Evolutionary conservation across 2,329 filamentous ascomycete species (phyloP), one percentile per base, ranked within the genome.

Genomic region (Monilinia aucupariae): DNA sequence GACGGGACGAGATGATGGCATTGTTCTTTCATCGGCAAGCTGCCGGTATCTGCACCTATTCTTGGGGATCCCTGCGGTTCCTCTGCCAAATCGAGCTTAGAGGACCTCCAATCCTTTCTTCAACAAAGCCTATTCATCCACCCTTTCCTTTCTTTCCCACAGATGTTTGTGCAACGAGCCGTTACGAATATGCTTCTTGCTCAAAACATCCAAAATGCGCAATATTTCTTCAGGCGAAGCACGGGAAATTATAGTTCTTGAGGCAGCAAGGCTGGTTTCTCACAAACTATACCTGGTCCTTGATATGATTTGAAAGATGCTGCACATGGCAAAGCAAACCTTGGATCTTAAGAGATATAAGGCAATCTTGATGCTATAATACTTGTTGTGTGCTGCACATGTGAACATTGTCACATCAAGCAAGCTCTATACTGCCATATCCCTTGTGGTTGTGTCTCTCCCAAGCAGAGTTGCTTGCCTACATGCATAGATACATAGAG

Each of bases 21-120:
- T n/a, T 52, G 37, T 30, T 22, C 48, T 47, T 45, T 27, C n/a
- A 27, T 47, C 59, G 48, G 59, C 59, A 61, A 61, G 59, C 41
- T 54, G 39, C 59, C 59, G 59, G 13, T 43, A 2, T 25, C 39
- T 61, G 53, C 27, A 37, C 54, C 8, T 39, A 48, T 59, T 22
- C 32, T 25, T 13, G n/a, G 43, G n/a, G 27, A 34, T 34, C n/a
- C 10, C 39, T 37, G 37, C n/a, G 54, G 9, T n/a, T 32, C 50
- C 32, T 27, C 7, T 54, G 15, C n/a, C 20, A 61, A 32, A 25
- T 34, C 27, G 12, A 20, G 17, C 27, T 22, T 8, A 49, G 15
- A 59, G 39, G n/a, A 15, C n/a, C 17, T 39, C 15, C 1, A 32
- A 27, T 27, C 27, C 9, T 13, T 20, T 61, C 47, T 34, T 25